These are phyloP conservation scores for Gaeumannomyces tritici DNA, from an alignment of 2,329 filamentous ascomycete species.

Conservation along the genomic window DNA sequence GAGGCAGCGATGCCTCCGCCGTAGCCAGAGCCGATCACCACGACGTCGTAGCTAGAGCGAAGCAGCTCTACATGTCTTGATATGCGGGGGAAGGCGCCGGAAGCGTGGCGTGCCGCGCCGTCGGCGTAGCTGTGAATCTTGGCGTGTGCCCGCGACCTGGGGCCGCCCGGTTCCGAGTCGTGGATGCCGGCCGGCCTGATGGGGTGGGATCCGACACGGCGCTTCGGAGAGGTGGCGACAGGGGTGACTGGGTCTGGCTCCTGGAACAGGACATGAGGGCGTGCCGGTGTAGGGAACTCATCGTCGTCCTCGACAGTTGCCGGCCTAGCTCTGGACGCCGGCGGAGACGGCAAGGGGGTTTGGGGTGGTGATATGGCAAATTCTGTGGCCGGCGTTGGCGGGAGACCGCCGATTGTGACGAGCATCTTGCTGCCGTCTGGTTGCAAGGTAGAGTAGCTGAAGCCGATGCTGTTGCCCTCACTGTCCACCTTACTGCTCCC, in stretches of 20 bases:
- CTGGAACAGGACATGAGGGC: neutral
- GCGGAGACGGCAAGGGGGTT: neutral
- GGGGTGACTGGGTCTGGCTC: neutral
- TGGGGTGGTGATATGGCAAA: neutral
- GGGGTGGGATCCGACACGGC: slow-evolving; percentile 3
- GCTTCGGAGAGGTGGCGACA: neutral
- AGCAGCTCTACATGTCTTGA: slow-evolving; percentile 48
- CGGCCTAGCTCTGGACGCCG: neutral
- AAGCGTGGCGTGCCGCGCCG: slow-evolving; percentile 10
- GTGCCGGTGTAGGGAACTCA: slow-evolving; percentile 2
- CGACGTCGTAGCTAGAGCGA: slow-evolving; percentile 49
- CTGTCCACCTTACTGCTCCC: neutral
- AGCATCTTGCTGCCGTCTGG: neutral
- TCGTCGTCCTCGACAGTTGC: slow-evolving; percentile 4
- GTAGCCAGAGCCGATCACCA: slow-evolving; percentile 62
- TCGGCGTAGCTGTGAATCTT: slow-evolving; percentile 18
- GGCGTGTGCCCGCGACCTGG: slow-evolving; percentile 20
- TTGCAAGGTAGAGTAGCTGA: neutral
- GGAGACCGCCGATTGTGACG: neutral
- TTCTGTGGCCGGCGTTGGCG: neutral
- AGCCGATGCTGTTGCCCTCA: neutral
- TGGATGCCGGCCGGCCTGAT: slow-evolving; percentile 18
- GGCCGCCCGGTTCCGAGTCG: slow-evolving; percentile 22
- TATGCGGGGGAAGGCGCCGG: slow-evolving; percentile 37
- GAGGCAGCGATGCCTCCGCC: slow-evolving; percentile 58